These are phyloP conservation scores for Fusarium bactridioides DNA, from an alignment of 2,329 filamentous ascomycete species.

Conservation along the genomic window DNA sequence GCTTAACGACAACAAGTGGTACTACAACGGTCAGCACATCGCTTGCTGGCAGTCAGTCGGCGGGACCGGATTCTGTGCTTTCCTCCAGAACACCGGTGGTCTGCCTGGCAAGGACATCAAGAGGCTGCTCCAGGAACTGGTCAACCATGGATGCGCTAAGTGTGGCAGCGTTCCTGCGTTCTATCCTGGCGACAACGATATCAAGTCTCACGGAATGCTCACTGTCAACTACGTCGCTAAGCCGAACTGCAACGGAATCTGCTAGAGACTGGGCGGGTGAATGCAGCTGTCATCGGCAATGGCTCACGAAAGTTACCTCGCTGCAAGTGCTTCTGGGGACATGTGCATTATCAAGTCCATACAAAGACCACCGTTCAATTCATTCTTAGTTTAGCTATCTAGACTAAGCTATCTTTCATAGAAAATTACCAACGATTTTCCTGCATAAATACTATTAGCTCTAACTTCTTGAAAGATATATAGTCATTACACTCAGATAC, in stretches of 20 bases:
- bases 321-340: background rate
- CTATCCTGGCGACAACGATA: background rate
- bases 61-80: background rate
- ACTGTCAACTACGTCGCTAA: background rate
- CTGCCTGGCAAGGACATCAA: background rate
- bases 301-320: rapidly evolving
- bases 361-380: background rate
- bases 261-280: background rate
- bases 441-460: background rate
- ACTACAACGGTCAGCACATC: background rate
- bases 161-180: background rate
- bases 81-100: background rate
- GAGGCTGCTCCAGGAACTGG: background rate
- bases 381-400: background rate
- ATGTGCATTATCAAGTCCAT: background rate
- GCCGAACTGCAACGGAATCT: background rate
- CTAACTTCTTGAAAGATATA: background rate
- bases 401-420: background rate
- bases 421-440: background rate
- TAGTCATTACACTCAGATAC: rapidly evolving
- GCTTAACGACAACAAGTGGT: background rate
- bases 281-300: rapidly evolving
- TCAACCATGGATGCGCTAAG: background rate
- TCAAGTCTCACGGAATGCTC: background rate
- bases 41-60: background rate